Evolutionary conservation across 2,329 filamentous ascomycete genomes (phyloP), one percentile per base, ranked within the genome.

Genomic region (Aureobasidium lini): DNA sequence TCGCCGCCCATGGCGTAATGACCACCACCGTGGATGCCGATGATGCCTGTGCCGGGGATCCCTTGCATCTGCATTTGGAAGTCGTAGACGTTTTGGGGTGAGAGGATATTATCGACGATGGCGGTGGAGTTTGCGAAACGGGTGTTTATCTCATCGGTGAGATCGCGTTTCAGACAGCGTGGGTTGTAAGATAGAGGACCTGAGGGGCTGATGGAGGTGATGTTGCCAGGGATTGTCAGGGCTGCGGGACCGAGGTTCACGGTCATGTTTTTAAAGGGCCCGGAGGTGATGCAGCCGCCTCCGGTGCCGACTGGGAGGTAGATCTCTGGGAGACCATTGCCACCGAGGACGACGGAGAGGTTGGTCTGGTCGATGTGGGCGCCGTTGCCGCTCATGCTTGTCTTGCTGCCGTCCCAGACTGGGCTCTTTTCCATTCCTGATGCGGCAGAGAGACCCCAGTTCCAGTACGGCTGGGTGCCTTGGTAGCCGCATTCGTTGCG

Each of bases 351-450:
- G 32, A 63, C 50, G 10, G 44, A 40, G 36, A 58, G 50, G 15
- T 58, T 60, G 6, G 57, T 29, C 11, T 63, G 52, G 18, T 54
- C 28, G 16, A 54, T 44, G 37, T 62, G 56, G 2, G 34, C 57
- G 16, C 63, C 63, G 37, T 64, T 61, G 47, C 59, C 59, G 40
- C 63, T 58, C 57, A 64, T 63, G 29, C 74, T 70, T n/a, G 74
- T 77, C 18, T 73, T 74, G 60, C 74, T 77, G 43, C 81, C 81
- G 62, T 84, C 79, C 54, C 83, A 81, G 50, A 81, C 66, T 4
- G 79, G 77, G 0, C 78, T 81, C 42, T 73, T 72, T 36, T 60
- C 39, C 15, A 59, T 60, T 16, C 81, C 73, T 2, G 69, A 60
- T 10, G 49, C 34, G 6, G 73, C 69, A 69, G 74, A 76, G 54